Base-by-base conservation (phyloP, 192 early-diverging fungal genomes). In the Podila epigama region DNA sequence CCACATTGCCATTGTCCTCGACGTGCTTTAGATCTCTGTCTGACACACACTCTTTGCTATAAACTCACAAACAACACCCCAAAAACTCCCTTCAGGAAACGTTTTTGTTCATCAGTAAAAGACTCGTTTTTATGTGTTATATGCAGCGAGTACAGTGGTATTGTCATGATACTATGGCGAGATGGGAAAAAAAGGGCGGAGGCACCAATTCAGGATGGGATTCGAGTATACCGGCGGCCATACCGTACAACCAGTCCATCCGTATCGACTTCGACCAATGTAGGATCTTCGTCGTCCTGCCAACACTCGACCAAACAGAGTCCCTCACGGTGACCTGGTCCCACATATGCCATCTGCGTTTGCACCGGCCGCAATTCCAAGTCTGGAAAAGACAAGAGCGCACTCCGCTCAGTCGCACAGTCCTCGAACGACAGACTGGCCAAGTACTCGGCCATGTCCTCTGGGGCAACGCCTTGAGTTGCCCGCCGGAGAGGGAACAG, bases 231-330 rank as follows among this genome's bases (percentile, higher is more conserved):
- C 31, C 54, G 44, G 31, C 29, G 36, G 12, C 60, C 70, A 54
- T 66, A 66, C 40, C 70, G 58, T 7, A 66, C 59, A 13, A 66
- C 70, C 41, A 75, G 51, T 48, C 64, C 70, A 50, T 75, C 70
- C 5, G 58, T 22, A 39, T 65, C 35, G 56, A 72, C 28, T 65
- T 62, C 44, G 12, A 48, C 44, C 20, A 48, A 22, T 48, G 44
- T 48, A 4, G 44, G 44, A 4, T 65, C 70, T 33, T 72, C 63
- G 9, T 64, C 70, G 15, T 75, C 64, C 51, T 65, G 58, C 70
- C 64, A 75, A 51, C 70, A 75, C 44, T 75, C 70, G 16, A 75
- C 41, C 16, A 66, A 16, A 48, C 48, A 61, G 39, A 66, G 33
- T 25, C 65, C 65, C 6, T 15, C 13, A 16, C 59, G 64, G 32